Percentiles rank a stretch among this genome's conserved stretches.
Evolutionary conservation across 225 moss, liverwort and hornwort genomes (phyloP).

Genomic region (Takakia lepidozioides): DNA sequence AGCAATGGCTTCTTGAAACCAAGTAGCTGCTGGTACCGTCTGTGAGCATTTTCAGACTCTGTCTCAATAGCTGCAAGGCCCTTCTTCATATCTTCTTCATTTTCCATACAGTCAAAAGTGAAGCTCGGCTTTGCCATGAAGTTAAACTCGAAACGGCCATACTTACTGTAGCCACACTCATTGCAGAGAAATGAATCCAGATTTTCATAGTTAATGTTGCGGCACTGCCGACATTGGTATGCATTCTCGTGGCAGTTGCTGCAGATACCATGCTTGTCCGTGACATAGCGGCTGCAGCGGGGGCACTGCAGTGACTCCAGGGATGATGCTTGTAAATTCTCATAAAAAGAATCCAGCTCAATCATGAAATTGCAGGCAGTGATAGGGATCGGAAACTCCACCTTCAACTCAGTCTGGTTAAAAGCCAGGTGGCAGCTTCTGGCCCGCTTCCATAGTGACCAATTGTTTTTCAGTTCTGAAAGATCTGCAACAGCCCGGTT

Average conservation of each 20-base stretch:
- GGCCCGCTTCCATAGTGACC: conserved; percentile 96
- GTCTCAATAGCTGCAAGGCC: conserved; percentile 92
- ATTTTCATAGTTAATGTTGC: conserved; percentile 99
- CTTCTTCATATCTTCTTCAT: conserved; percentile 99
- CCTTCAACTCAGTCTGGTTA: conserved; percentile 94
- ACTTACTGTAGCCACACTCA: conserved; percentile 99
- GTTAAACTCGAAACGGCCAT: conserved; percentile 96
- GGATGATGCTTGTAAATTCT: conserved; percentile 97
- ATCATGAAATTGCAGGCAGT: conserved; percentile 99
- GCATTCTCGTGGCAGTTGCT: conserved; percentile 99
- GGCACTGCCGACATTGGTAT: conserved; percentile 98
- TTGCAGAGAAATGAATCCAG: conserved; percentile 98
- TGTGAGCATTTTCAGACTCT: conserved; percentile 99
- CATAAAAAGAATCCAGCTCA: conserved; percentile 93
- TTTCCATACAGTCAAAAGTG: conserved; percentile 94
- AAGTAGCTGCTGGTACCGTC: conserved; percentile 92
- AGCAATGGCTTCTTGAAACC: conserved; percentile 96
- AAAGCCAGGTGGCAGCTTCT: conserved; percentile 91
- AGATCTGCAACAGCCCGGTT: conserved; percentile 97
- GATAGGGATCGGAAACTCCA: conserved; percentile 93
- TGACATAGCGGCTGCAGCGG: conserved; percentile 98
- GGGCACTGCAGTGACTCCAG: conserved; percentile 97
- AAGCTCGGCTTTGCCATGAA: conserved; percentile 99
- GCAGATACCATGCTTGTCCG: conserved; percentile 99
- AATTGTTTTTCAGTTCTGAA: conserved; percentile 94